Evolutionary conservation across 495 filamentous ascomycete genomes (phyloP).

Genomic region (Penicillium coprophilum): DNA sequence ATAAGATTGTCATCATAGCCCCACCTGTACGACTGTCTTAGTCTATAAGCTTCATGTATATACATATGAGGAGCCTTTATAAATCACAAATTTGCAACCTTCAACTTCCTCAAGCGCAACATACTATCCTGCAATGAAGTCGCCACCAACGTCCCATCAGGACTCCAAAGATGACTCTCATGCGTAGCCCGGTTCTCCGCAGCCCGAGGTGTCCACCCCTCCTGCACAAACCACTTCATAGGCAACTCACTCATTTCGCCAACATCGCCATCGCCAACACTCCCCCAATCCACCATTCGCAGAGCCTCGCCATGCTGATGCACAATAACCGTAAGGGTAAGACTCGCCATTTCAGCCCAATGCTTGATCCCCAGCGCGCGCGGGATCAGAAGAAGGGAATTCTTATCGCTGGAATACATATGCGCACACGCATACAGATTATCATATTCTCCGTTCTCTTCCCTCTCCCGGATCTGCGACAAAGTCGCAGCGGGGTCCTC

Average conservation of each 20-base stretch:
- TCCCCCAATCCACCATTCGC: constrained; percentile 40
- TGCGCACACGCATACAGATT: constrained; percentile 65
- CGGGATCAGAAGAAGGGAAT: constrained; percentile 62
- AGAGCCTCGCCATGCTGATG: constrained; percentile 48
- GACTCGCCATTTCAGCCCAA: constrained; percentile 55
- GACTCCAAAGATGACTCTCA: constrained; percentile 64
- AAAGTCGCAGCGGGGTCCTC: constrained; percentile 16
- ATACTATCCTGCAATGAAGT: constrained; percentile 65
- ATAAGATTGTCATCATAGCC: too few species aligned
- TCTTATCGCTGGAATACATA: constrained; percentile 67
- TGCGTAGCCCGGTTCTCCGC: constrained; percentile 58
- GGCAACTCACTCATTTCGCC: constrained; percentile 22
- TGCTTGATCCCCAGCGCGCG: constrained; percentile 58
- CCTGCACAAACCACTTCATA: constrained; percentile 68
- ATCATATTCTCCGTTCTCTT: constrained; percentile 37
- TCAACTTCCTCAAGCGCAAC: constrained; percentile 28
- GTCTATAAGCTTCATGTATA: background rate
- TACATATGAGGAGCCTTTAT: background rate
- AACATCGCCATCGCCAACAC: background rate
- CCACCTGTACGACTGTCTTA: background rate
- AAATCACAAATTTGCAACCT: constrained; percentile 29
- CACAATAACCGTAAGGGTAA: constrained; percentile 63
- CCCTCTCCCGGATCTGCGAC: constrained; percentile 21
- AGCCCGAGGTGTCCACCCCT: constrained; percentile 57
- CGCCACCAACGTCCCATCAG: constrained; percentile 59